Evolutionary conservation across 2,329 filamentous ascomycete species (phyloP).

Genomic region (Elsinoe arachidis): DNA sequence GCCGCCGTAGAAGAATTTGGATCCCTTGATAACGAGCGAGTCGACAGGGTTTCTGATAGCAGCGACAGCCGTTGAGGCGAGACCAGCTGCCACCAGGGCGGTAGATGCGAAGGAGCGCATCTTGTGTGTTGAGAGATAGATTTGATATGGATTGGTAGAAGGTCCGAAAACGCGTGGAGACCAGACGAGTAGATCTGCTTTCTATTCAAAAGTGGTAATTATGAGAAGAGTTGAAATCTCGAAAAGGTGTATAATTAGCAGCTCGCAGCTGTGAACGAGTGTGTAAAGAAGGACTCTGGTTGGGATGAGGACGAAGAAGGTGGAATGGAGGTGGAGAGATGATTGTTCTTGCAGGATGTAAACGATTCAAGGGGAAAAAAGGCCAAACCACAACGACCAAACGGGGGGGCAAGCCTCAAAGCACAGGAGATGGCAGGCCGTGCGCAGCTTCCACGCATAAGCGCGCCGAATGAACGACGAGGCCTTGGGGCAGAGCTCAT

Average conservation of each 20-base stretch:
- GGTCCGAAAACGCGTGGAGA: not conserved
- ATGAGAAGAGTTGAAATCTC: not conserved
- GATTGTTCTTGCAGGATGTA: not conserved
- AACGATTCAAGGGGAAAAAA: conserved; percentile 1
- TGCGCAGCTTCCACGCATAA: conserved; percentile 8
- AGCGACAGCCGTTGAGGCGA: conserved; percentile 38
- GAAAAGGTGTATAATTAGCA: conserved; percentile 7
- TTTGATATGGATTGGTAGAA: not conserved
- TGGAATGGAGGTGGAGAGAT: not conserved
- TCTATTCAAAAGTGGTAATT: conserved; percentile 6
- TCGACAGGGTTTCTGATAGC: conserved; percentile 50
- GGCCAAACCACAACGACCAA: not conserved
- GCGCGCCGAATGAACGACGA: conserved; percentile 8
- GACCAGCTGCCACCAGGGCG: conserved; percentile 27
- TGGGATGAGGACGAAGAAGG: conserved; percentile 3
- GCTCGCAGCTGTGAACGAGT: conserved; percentile 10
- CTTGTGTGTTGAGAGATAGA: conserved; percentile 2
- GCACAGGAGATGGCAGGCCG: not conserved
- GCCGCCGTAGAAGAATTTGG: conserved; percentile 84
- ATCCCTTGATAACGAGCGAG: conserved; percentile 64
- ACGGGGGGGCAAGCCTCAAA: not conserved
- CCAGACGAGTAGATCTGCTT: conserved; percentile 1
- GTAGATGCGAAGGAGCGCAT: conserved; percentile 10
- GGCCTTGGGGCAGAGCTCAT: not conserved
- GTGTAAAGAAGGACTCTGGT: conserved; percentile 11